Base-by-base conservation (phyloP, 371 early-diverging fungal genomes). In the Lichtheimia ornata region DNA sequence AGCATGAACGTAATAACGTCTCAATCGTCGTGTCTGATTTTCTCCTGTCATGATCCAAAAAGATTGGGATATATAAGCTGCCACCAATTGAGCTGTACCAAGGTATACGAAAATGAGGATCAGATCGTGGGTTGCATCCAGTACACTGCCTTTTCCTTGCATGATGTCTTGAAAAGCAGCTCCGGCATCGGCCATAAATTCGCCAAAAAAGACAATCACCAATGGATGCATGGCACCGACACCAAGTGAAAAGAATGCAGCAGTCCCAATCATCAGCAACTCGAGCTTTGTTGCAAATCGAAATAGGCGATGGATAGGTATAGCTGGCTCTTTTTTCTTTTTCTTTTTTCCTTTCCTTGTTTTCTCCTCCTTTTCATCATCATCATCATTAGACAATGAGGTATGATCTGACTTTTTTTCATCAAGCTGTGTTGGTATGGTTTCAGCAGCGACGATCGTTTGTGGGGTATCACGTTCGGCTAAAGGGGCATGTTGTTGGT, bases 1-100 rank as follows among this genome's bases (percentile, higher is more conserved):
- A 1, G 95, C 79, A 51, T 81, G 84, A 24, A 95, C 87, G 54
- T 91, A 94, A 25, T 50, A 40, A 4, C 56, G 45, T 35, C 81
- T 69, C 24, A 80, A 74, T 27, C 81, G 71, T 25, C 81, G 81
- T 1, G 71, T 70, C 53, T 64, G 65, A 22, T 57, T 57, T 50
- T 66, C 66, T 47, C 74, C 79, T 20, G 79, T 72, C 17, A 73
- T 57, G 27, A 76, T 70, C 81, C 81, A 80, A 50, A 69, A 71
- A 40, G 66, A 65, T 49, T 80, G 71, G 18, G 72, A 59, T 14
- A 66, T 30, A 47, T 80, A 80, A 7, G 75, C 73, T 22, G 70
- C 75, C 0, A 76, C 65, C 2, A 77, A 59, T 0, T 69, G 65
- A 28, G 64, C 77, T 15, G 81, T 80, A 44, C 81, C 81, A 71